A percentile compares a stretch with the other conserved stretches of the same genome.
phyloP scores from a whole-genome alignment of 352 stramenopile genomes.

The Phytophthora pseudosyringae region DNA sequence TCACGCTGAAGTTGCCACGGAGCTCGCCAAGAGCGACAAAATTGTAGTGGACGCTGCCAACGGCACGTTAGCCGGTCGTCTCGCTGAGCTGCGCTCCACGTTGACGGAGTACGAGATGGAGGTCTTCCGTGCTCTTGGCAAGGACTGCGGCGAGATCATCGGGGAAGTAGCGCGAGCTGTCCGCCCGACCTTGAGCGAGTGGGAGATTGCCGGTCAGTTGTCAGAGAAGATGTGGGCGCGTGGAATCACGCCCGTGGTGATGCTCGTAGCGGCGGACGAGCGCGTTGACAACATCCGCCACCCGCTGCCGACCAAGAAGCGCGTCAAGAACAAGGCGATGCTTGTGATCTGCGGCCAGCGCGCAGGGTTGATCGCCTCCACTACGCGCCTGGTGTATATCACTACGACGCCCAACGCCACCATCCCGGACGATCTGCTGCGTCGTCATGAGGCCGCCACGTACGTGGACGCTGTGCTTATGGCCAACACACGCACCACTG shows the following conservation, averaged over 20 bases:
- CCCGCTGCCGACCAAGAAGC: constrained; percentile 72
- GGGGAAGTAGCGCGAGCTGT: constrained; percentile 51
- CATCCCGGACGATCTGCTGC: constrained; percentile 52
- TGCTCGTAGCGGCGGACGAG: constrained; percentile 72
- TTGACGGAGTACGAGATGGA: constrained; percentile 67
- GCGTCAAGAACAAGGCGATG: constrained; percentile 77
- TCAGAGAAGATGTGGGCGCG: constrained; percentile 41
- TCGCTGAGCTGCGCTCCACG: constrained; percentile 46
- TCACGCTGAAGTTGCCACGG: constrained; percentile 34
- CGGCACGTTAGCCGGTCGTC: constrained; percentile 32
- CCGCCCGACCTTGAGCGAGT: constrained; percentile 57
- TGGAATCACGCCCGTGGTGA: constrained; percentile 64
- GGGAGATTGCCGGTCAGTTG: constrained; percentile 57
- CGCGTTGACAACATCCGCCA: constrained; percentile 71
- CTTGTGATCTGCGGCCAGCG: constrained; percentile 76
- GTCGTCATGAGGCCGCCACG: constrained; percentile 67
- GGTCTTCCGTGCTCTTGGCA: constrained; percentile 57
- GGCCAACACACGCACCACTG: constrained; percentile 40
- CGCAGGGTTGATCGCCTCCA: constrained; percentile 64
- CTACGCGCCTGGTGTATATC: constrained; percentile 74
- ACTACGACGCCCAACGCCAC: constrained; percentile 41
- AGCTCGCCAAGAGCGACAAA: constrained; percentile 49
- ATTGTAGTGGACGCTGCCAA: constrained; percentile 42
- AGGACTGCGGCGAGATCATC: constrained; percentile 73
- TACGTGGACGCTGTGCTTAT: constrained; percentile 75